These are phyloP conservation scores for Wallacemonas collosoma DNA, from an alignment of 208 protist species.

Conservation along the genomic window DNA sequence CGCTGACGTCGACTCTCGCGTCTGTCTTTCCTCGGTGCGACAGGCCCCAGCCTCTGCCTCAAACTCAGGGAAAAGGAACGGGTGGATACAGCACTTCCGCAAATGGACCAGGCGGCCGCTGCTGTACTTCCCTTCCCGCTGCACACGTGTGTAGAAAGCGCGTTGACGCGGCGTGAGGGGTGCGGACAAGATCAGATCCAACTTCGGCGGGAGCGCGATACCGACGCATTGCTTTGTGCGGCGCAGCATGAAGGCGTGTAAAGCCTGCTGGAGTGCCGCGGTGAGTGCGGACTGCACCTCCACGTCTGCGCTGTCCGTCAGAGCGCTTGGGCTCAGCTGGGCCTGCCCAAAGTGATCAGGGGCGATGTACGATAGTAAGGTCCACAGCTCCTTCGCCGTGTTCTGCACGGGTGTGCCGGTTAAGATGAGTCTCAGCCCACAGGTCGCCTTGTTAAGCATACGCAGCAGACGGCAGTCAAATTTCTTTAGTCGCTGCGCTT, in stretches of 20 bases:
- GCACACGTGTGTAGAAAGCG: conserved; percentile 81
- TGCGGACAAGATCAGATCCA: conserved; percentile 74
- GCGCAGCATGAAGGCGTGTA: conserved; percentile 56
- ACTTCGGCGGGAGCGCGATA: conserved; percentile 47
- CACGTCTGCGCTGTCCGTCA: conserved; percentile 88
- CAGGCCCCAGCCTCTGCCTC: neutral
- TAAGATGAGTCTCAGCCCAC: conserved; percentile 92
- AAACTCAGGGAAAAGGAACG: conserved; percentile 41
- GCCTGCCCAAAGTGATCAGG: conserved; percentile 89
- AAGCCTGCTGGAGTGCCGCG: conserved; percentile 35
- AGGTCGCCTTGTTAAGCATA: conserved; percentile 92
- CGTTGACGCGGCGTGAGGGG: conserved; percentile 87
- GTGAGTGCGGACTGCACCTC: conserved; percentile 26
- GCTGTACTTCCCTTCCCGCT: conserved; percentile 9
- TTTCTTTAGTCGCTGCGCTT: conserved; percentile 96
- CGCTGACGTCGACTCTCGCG: too few species aligned
- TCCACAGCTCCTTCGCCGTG: conserved; percentile 97
- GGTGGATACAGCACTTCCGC: conserved; percentile 52
- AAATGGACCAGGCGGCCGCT: conserved; percentile 48
- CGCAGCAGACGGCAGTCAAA: conserved; percentile 84
- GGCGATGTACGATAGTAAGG: conserved; percentile 97
- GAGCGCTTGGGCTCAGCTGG: conserved; percentile 22
- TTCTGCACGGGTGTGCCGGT: conserved; percentile 98
- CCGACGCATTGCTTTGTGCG: conserved; percentile 49
- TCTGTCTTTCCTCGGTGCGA: neutral